A percentile compares a stretch with the other conserved stretches of the same genome.
phyloP scores from a whole-genome alignment of 1,139 yeast genomes.

The Taphrina deformans region DNA sequence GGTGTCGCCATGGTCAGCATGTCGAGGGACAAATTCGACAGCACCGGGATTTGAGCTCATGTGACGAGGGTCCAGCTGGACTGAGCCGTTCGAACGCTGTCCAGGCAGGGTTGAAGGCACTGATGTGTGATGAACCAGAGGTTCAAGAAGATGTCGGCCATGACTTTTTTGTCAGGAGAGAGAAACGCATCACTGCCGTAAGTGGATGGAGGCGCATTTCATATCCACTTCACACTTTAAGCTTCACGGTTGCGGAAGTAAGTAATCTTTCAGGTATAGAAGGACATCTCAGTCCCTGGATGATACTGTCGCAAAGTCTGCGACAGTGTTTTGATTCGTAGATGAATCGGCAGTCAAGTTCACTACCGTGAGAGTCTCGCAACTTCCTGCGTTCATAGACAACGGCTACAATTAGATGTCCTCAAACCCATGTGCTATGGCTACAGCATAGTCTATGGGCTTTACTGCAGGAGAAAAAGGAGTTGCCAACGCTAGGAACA shows the following conservation, averaged over 20 bases:
- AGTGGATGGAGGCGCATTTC: conserved; percentile 5
- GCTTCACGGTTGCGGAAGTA: background rate
- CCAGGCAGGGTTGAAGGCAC: too few species aligned
- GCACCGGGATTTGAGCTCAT: conserved; percentile 1
- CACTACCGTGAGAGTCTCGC: too few species aligned
- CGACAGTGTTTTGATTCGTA: too few species aligned
- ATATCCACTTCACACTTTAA: background rate
- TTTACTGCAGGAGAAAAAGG: too few species aligned
- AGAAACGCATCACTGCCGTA: background rate
- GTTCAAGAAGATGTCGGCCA: background rate
- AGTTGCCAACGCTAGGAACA: background rate
- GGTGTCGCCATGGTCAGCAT: background rate
- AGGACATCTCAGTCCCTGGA: too few species aligned
- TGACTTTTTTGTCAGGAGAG: background rate
- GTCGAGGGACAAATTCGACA: background rate
- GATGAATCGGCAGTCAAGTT: too few species aligned
- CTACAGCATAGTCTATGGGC: too few species aligned
- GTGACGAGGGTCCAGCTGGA: background rate
- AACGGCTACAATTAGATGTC: too few species aligned
- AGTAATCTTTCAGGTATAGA: too few species aligned
- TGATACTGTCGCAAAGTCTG: too few species aligned
- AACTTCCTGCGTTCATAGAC: too few species aligned
- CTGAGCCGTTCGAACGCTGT: background rate
- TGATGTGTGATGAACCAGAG: background rate
- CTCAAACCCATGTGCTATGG: too few species aligned